A percentile compares a stretch with the other conserved stretches of the same genome.
Conservation (phyloP, 2,329 filamentous ascomycete genomes). For the Epichloe sp. region DNA sequence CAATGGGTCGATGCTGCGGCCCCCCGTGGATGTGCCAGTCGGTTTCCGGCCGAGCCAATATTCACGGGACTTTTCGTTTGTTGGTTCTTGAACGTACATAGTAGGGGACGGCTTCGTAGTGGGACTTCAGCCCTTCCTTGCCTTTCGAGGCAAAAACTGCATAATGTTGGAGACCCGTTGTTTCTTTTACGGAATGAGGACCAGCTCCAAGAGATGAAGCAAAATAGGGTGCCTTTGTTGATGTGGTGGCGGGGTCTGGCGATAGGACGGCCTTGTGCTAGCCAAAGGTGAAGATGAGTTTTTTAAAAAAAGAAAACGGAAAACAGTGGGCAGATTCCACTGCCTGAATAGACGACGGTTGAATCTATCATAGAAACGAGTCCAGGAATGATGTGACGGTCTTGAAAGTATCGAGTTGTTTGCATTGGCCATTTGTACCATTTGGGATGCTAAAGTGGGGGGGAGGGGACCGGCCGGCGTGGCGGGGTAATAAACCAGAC, state of each 20-base stretch:
- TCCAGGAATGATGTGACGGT: too few species aligned
- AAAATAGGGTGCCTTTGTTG: conserved; percentile 10
- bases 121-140: conserved; percentile 1
- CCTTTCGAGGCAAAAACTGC: not conserved
- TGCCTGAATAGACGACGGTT: conserved; percentile 33
- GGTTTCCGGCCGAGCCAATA: conserved; percentile 9
- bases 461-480: not conserved
- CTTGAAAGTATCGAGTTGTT: too few species aligned
- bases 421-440: too few species aligned
- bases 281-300: conserved; percentile 14
- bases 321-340: not conserved
- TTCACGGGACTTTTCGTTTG: conserved; percentile 18
- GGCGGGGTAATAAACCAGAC: conserved; percentile 1
- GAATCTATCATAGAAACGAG: conserved; percentile 28
- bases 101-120: not conserved
- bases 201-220: conserved; percentile 11
- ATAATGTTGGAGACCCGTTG: conserved; percentile 14
- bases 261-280: conserved; percentile 18
- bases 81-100: conserved; percentile 16
- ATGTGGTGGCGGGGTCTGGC: conserved; percentile 17
- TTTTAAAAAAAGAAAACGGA: not conserved
- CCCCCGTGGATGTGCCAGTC: conserved; percentile 21
- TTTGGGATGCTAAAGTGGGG: too few species aligned
- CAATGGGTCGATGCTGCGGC: conserved; percentile 42
- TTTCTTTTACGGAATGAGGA: conserved; percentile 10